Base-by-base conservation (phyloP, 2,329 filamentous ascomycete genomes). In the Exophiala aquamarina region DNA sequence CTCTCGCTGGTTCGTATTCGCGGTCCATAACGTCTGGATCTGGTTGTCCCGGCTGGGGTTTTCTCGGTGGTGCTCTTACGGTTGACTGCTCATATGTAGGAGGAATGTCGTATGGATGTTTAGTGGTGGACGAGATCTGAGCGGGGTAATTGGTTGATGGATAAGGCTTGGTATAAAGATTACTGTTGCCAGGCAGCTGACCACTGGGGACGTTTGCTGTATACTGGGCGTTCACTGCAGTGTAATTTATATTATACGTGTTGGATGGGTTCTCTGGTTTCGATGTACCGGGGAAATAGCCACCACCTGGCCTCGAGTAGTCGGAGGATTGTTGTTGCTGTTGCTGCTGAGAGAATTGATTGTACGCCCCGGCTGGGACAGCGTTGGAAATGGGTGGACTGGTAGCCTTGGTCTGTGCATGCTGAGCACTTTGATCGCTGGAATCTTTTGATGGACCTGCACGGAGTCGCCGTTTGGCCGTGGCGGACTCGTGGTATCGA, bases 401-500 rank as follows among this genome's bases (percentile, higher is more conserved):
- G 23, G 23, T 26, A 6, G 23, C 6, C 11, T 26, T 26, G 6
- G 11, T 26, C 23, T 26, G 23, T 6, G 23, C 23, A 6, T 26
- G 23, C 11, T 26, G 23, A 26, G 23, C 5, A 6, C 6, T 9
- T 31, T 31, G 28, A 9, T n/a, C 14, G 13, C 32, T 34, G 32
- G 6, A 8, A n/a, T 34, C 17, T 18, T 49, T 44, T 4, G 51
- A 48, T 15, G 54, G 44, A 11, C 54, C 54, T 23, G 46, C 38
- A 40, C 39, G 47, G 18, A 37, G 43, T 21, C 54, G 48, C 14
- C 49, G 46, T n/a, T 40, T 38, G 13, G 48, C 52, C 5, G 54
- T 57, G 23, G 54, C 51, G 19, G 54, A 57, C 8, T 57, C 51
- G 29, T 39, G 37, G 43, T 54, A 57, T 21, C 43, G 46, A 39